These are phyloP conservation scores for Lasiodiplodia sp. DNA, from an alignment of 2,329 filamentous ascomycete genomes.

Conservation along the genomic window DNA sequence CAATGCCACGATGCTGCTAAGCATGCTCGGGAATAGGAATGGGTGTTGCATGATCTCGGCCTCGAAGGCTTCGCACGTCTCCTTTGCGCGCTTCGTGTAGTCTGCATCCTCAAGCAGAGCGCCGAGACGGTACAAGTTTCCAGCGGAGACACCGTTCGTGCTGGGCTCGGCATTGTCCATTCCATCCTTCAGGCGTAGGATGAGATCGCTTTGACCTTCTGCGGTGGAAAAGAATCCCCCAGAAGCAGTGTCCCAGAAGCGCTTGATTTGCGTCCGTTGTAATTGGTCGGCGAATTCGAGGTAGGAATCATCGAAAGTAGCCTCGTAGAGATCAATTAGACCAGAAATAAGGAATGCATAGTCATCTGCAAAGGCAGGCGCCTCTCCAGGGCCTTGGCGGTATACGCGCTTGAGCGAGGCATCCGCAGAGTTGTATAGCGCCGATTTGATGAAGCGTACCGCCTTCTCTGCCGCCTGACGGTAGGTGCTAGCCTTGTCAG, in stretches of 20 bases:
- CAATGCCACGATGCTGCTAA: conserved; percentile 77
- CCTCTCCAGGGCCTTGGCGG: conserved; percentile 69
- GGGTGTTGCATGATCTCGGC: conserved; percentile 92
- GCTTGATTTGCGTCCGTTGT: conserved; percentile 76
- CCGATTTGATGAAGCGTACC: conserved; percentile 73
- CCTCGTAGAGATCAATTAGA: conserved; percentile 82
- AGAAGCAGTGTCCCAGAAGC: conserved; percentile 75
- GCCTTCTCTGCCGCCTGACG: conserved; percentile 71
- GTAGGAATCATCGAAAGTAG: conserved; percentile 77
- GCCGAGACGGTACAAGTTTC: conserved; percentile 84
- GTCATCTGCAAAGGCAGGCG: conserved; percentile 86
- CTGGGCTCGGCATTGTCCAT: conserved; percentile 94
- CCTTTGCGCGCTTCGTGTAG: conserved; percentile 70
- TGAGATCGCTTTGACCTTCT: conserved; percentile 68
- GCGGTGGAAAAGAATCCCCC: conserved; percentile 77
- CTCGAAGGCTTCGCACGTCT: conserved; percentile 85
- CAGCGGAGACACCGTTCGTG: conserved; percentile 84
- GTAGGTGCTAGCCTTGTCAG: conserved; percentile 66
- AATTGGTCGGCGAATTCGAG: conserved; percentile 82
- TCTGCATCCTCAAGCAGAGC: conserved; percentile 70
- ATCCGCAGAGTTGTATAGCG: conserved; percentile 72
- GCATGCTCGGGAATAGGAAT: conserved; percentile 84
- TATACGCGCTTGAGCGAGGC: conserved; percentile 77
- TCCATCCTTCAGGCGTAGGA: conserved; percentile 90
- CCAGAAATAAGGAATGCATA: conserved; percentile 89